A percentile compares a stretch with the other conserved stretches of the same genome.
These are phyloP conservation scores for Euphorbia pulcherrima DNA, from an alignment of 345 rosid species.

Conservation along the genomic window DNA sequence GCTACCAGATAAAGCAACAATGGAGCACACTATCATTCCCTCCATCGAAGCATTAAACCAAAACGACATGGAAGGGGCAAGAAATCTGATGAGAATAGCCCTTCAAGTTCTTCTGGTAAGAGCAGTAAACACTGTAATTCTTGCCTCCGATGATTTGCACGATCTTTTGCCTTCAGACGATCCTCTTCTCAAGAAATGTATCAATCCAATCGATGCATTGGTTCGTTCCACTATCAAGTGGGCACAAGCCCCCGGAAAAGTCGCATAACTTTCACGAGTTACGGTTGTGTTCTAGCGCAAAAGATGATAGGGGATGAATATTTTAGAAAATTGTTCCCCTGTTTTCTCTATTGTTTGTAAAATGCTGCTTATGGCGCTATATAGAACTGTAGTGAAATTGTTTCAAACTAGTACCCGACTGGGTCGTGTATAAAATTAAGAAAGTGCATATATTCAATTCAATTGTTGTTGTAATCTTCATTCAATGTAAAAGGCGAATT, in stretches of 20 bases:
- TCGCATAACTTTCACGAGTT: constrained; percentile 13
- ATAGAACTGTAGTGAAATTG: not conserved
- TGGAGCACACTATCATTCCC: constrained; percentile 44
- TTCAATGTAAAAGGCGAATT: no score
- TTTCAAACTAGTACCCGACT: not conserved
- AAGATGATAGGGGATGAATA: not conserved
- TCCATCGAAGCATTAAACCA: constrained; percentile 40
- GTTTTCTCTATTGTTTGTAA: constrained; percentile 3
- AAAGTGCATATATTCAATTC: not conserved
- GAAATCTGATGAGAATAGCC: constrained; percentile 45
- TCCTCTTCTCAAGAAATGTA: constrained; percentile 51
- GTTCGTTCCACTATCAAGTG: constrained; percentile 42
- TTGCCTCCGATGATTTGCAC: constrained; percentile 39
- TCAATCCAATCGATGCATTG: constrained; percentile 42
- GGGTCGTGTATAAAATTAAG: not conserved
- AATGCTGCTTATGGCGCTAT: not conserved
- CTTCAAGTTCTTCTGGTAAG: constrained; percentile 52
- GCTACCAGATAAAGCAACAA: constrained; percentile 47
- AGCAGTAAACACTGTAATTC: constrained; percentile 41
- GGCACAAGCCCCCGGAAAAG: constrained; percentile 30
- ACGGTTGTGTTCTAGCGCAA: not conserved
- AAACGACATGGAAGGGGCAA: constrained; percentile 47
- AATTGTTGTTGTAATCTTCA: not conserved
- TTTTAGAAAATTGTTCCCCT: not conserved
- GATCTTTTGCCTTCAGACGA: constrained; percentile 40